Evolutionary conservation across 2,329 filamentous ascomycete genomes (phyloP), one percentile per base, ranked within the genome.

Genomic region (Fusarium xylarioides): DNA sequence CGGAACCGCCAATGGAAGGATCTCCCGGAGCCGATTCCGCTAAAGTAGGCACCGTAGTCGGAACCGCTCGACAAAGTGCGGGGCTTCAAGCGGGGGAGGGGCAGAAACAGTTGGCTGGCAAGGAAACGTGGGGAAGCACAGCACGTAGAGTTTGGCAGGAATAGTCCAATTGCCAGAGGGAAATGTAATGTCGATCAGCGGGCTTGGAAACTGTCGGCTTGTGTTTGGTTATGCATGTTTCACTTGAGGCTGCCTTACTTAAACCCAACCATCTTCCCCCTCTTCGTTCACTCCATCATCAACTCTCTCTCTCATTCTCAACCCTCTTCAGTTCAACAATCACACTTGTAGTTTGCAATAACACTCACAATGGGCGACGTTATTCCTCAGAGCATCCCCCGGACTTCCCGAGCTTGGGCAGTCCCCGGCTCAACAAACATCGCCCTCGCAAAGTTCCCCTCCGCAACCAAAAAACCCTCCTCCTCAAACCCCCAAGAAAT

Each of bases 391-490:
- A 53, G 55, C n/a, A 56, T 74, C 8, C 79, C 79, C 26, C 64
- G 63, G 11, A 40, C 63, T 10, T 81, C 79, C 6, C 70, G 76
- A 43, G 76, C 78, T 52, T 69, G 80, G 53, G 73, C 72, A 32
- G 76, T 81, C 11, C 84, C 86, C 0, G 90, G 89, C 57, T 91
- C 89, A 0, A 78, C 86, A 77, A 90, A 91, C 75, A 83, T 89
- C 44, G 77, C 80, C 5, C 75, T 86, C 6, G 85, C 84, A n/a
- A 77, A 82, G 30, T 85, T 86, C 54, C 86, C 82, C 14, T 71
- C 81, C 23, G 56, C 79, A 1, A 66, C 77, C 18, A 73, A 74
- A 43, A 59, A 76, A 60, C 76, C 62, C 38, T 63, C 76, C 7
- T 71, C 79, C 21, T 76, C 80, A 4, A 79, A 87, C 54, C 79